Percentiles rank a stretch among this genome's conserved stretches.
phyloP scores from a whole-genome alignment of 2,329 filamentous ascomycete genomes.

The Cytospora piceae region DNA sequence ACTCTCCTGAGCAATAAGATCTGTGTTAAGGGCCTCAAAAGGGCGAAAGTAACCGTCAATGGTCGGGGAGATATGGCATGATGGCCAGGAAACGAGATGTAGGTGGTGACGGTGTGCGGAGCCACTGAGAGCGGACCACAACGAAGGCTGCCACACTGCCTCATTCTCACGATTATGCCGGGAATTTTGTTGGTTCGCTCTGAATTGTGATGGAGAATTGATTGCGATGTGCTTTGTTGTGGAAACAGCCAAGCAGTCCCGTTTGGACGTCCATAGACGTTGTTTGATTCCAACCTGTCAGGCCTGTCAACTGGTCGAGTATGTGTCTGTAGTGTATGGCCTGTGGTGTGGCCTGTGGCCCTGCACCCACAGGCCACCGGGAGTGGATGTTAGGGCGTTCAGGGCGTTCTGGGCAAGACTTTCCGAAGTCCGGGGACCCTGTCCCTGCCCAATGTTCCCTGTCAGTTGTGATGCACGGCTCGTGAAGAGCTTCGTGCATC shows the following conservation, averaged over 20 bases:
- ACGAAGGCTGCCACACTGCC: neutral
- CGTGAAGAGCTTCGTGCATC: too few species aligned
- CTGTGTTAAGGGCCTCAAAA: conserved; percentile 11
- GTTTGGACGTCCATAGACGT: neutral
- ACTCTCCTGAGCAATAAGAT: conserved; percentile 9
- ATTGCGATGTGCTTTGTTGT: conserved; percentile 1
- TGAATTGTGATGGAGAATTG: neutral
- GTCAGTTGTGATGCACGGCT: too few species aligned
- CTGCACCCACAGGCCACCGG: too few species aligned
- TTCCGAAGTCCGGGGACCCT: neutral
- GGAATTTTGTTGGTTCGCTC: neutral
- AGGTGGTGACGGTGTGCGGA: conserved; percentile 3
- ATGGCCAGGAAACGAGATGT: conserved; percentile 5
- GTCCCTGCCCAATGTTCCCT: neutral
- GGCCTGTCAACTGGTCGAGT: neutral
- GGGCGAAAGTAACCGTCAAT: conserved; percentile 14
- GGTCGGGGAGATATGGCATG: conserved; percentile 11
- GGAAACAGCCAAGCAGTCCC: neutral
- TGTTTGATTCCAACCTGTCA: neutral
- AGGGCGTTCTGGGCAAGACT: neutral
- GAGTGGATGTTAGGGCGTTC: neutral
- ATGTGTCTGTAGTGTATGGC: neutral
- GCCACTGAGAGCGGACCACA: neutral
- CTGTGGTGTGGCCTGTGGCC: neutral
- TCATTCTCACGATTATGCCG: neutral